A percentile compares a stretch with the other conserved stretches of the same genome.
Evolutionary conservation across 257 asterid species (phyloP).

Genomic region (Nicotiana tomentosiformis): DNA sequence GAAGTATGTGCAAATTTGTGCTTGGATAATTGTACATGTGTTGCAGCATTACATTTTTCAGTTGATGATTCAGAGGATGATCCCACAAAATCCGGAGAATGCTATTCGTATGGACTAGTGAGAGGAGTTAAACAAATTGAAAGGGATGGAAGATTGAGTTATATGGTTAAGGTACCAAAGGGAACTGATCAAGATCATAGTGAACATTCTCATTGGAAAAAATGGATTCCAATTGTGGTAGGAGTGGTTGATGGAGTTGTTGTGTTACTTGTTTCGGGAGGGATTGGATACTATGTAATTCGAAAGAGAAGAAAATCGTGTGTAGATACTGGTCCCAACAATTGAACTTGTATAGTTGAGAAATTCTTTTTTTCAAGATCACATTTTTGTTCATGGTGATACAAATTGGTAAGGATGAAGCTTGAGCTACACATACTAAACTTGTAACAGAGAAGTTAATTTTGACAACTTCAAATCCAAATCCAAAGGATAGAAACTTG

Average conservation of each 20-base stretch:
- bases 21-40: conserved; percentile 56
- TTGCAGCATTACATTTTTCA: conserved; percentile 43
- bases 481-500: not conserved
- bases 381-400: not conserved
- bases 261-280: conserved; percentile 50
- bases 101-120: conserved; percentile 42
- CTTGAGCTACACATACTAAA: not conserved
- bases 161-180: conserved; percentile 56
- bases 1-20: conserved; percentile 47
- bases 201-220: conserved; percentile 45
- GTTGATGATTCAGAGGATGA: not conserved
- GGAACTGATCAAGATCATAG: conserved; percentile 31
- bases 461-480: not conserved
- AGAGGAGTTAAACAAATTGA: conserved; percentile 64
- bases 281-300: conserved; percentile 48
- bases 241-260: conserved; percentile 66
- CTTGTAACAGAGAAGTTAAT: not conserved
- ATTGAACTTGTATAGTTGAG: conserved; percentile 3
- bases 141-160: conserved; percentile 25
- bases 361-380: not conserved
- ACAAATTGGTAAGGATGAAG: not conserved
- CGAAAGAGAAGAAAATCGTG: conserved; percentile 37
- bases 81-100: conserved; percentile 12
- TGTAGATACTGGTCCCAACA: not conserved
- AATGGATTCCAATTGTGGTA: conserved; percentile 56